A percentile compares a stretch with the other conserved stretches of the same genome.
Evolutionary conservation across 805 yeast species (phyloP).

Genomic region (Millerozyma miso): DNA sequence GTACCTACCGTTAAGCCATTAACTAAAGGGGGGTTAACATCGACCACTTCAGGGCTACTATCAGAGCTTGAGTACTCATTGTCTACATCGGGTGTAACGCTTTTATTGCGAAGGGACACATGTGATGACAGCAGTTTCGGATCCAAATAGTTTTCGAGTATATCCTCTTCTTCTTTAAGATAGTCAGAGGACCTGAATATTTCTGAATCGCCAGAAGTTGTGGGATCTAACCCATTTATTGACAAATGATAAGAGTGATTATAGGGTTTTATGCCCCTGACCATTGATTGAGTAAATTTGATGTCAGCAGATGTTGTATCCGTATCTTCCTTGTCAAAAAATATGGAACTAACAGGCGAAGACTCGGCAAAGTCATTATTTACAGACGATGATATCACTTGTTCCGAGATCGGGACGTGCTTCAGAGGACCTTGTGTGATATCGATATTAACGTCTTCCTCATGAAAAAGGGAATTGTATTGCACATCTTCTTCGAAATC

Average conservation of each 20-base stretch:
- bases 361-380: neutral
- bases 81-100: conserved; percentile 6
- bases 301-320: conserved; percentile 1
- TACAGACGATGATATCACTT: neutral
- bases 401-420: neutral
- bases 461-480: conserved; percentile 13
- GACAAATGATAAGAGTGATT: conserved; percentile 26
- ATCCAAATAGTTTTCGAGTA: conserved; percentile 28
- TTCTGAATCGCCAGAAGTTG: neutral
- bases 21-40: conserved; percentile 27
- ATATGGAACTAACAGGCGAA: neutral
- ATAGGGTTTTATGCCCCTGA: conserved; percentile 8
- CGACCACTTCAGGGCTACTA: conserved; percentile 19
- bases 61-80: neutral
- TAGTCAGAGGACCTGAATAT: conserved; percentile 5
- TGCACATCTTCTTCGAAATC: conserved; percentile 7
- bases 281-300: neutral
- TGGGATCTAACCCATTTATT: conserved; percentile 15
- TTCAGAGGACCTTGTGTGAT: neutral
- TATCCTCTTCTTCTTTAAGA: conserved; percentile 28
- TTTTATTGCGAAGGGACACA: neutral
- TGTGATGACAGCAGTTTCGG: conserved; percentile 17
- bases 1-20: conserved; percentile 31
- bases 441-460: conserved; percentile 6
- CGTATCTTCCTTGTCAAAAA: neutral